phyloP scores from a whole-genome alignment of 495 filamentous ascomycete genomes.

The Saxispiralis lemnorum region DNA sequence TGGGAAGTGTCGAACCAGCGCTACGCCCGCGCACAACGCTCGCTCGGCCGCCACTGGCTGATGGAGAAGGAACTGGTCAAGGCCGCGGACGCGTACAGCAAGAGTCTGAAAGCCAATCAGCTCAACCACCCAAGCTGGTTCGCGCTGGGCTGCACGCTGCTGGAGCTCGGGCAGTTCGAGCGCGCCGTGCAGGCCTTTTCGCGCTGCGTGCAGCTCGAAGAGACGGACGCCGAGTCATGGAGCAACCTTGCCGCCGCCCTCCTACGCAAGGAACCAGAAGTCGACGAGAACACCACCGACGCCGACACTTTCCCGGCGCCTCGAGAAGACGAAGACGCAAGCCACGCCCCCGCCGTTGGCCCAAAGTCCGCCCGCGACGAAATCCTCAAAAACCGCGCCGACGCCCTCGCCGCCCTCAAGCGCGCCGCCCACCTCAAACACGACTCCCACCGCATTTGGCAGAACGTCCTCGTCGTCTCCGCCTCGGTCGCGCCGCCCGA shows the following conservation, averaged over 20 bases:
- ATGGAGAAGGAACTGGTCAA: slow-evolving; percentile 42
- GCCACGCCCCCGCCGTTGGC: slow-evolving; percentile 10
- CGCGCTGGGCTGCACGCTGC: slow-evolving; percentile 68
- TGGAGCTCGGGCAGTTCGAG: slow-evolving; percentile 57
- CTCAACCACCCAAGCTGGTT: slow-evolving; percentile 75
- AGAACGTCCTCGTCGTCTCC: slow-evolving; percentile 77
- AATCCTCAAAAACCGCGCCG: slow-evolving; percentile 43
- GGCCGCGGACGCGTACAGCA: slow-evolving; percentile 59
- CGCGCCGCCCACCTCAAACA: slow-evolving; percentile 63
- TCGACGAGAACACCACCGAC: slow-evolving; percentile 6
- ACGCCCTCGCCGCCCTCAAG: slow-evolving; percentile 70
- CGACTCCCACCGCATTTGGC: slow-evolving; percentile 81
- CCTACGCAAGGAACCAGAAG: slow-evolving; percentile 21
- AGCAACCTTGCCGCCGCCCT: slow-evolving; percentile 82
- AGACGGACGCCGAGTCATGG: slow-evolving; percentile 81
- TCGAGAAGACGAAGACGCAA: neutral
- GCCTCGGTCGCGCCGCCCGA: slow-evolving; percentile 57
- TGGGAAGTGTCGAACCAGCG: slow-evolving; percentile 72
- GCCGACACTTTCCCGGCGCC: slow-evolving; percentile 7
- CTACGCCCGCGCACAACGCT: slow-evolving; percentile 75
- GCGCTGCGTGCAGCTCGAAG: slow-evolving; percentile 61
- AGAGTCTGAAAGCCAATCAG: slow-evolving; percentile 59
- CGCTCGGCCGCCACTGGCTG: slow-evolving; percentile 62
- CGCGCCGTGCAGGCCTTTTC: slow-evolving; percentile 77
- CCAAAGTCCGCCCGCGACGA: slow-evolving; percentile 17